Evolutionary conservation across 345 rosid species (phyloP), one percentile per base, ranked within the genome.

Genomic region (Citrus mangshanensis): DNA sequence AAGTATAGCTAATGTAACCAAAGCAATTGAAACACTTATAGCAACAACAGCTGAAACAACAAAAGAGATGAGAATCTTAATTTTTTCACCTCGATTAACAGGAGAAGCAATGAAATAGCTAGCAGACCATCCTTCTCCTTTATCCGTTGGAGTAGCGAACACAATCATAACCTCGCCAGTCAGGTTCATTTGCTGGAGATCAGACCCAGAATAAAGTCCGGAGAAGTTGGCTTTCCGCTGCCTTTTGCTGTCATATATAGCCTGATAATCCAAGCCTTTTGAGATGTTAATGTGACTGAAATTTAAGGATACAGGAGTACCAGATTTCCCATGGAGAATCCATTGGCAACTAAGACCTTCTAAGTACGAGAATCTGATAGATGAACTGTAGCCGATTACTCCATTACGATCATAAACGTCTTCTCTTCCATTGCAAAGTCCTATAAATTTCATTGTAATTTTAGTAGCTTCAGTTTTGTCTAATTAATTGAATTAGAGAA

Each of bases 241-340:
- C 49, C 49, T 34, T 70, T n/a, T 56, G 49, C 27, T 69, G 18
- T 70, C 19, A 49, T 75, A 56, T 67, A 81, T 73, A 13, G 77
- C 79, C 7, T 77, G 28, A 46, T 69, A 85, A 60, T 85, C 83
- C 62, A 74, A 28, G 55, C 68, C 78, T 70, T 42, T 30, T 5
- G 80, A 67, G 83, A 79, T 74, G 72, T 81, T 76, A 51, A 84
- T 79, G 27, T 42, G 76, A 34, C 73, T 73, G 79, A 81, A 81
- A 58, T 46, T 76, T 51, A 81, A 68, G 56, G 77, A 76, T 3
- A 34, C 65, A 6, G 3, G 38, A 42, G 75, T 81, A 65, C 83
- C 81, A 5, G 78, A 85, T 73, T 77, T 81, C 37, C 85, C 77
- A 58, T 37, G 80, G 81, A 82, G 77, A 68, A 76, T 54, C 82